Conservation (phyloP, 164 flowering plant species). For the Magnolia sinica region DNA sequence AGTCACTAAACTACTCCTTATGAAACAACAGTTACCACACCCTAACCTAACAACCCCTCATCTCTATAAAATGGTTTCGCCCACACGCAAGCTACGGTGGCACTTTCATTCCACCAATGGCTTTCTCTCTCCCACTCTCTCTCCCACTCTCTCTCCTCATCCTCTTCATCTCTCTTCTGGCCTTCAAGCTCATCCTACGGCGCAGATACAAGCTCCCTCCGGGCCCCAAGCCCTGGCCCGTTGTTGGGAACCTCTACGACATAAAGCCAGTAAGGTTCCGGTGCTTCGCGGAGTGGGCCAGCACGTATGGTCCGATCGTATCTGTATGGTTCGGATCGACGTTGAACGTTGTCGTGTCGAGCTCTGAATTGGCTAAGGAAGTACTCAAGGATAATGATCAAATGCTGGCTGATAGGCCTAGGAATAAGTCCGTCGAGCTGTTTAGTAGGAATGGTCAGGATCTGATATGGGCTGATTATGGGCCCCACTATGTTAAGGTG, state of each 20-base stretch:
- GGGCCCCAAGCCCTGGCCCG: conserved; percentile 36
- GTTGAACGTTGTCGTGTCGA: conserved; percentile 29
- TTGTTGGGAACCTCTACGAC: conserved; percentile 40
- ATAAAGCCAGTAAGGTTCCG: conserved; percentile 35
- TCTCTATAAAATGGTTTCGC: not conserved
- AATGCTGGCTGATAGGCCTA: conserved; percentile 10
- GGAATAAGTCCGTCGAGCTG: conserved; percentile 3
- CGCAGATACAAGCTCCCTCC: conserved; percentile 35
- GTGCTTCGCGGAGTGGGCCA: conserved; percentile 38
- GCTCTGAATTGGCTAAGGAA: conserved; percentile 25
- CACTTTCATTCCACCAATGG: not conserved
- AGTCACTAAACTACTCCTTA: too few relatives aligned
- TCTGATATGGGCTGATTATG: conserved; percentile 36
- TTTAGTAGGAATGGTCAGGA: conserved; percentile 15
- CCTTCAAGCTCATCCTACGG: conserved; percentile 12
- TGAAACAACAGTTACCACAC: not conserved
- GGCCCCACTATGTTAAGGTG: conserved; percentile 61
- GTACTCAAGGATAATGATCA: conserved; percentile 16
- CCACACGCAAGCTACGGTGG: too few relatives aligned
- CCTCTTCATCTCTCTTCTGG: not conserved
- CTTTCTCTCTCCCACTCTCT: not conserved
- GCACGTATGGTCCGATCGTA: conserved; percentile 36
- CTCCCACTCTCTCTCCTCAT: not conserved
- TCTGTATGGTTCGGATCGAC: conserved; percentile 34
- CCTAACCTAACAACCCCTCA: not conserved